Conservation (phyloP, 1,139 yeast species). For the Debaryomyces subglobosus region DNA sequence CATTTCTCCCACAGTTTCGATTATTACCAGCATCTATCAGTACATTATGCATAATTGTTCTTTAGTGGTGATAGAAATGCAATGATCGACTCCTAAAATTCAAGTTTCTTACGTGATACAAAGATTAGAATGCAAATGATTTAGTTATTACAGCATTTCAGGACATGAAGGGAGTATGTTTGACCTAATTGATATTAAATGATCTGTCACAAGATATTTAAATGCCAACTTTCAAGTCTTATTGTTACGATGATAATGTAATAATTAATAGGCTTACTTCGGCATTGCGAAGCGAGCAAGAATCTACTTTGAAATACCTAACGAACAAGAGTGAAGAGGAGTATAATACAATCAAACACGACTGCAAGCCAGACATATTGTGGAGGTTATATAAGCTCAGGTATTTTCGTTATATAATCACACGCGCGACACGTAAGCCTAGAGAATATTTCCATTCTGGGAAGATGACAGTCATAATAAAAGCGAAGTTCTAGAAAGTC, state of each 20-base stretch:
- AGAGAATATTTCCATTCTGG: background rate
- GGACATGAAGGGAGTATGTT: background rate
- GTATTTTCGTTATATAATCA: background rate
- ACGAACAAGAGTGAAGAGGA: background rate
- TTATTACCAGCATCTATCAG: background rate
- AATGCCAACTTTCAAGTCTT: background rate
- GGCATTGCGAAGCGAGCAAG: background rate
- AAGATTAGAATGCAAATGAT: background rate
- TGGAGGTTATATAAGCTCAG: background rate
- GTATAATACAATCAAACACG: background rate
- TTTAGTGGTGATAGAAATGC: background rate
- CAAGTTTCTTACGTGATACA: background rate
- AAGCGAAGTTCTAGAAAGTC: constrained; percentile 2
- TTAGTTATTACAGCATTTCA: background rate
- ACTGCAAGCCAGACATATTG: background rate
- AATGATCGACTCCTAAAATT: background rate
- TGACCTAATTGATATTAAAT: background rate
- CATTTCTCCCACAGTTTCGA: background rate
- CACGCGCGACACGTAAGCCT: constrained; percentile 1
- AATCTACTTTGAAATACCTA: background rate
- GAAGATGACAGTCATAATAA: background rate
- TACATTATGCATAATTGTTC: background rate
- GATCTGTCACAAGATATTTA: background rate
- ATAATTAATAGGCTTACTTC: background rate
- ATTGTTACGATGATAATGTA: background rate